These are phyloP conservation scores for Cyberlindnera lachancei DNA, from an alignment of 805 yeast species.

Conservation along the genomic window DNA sequence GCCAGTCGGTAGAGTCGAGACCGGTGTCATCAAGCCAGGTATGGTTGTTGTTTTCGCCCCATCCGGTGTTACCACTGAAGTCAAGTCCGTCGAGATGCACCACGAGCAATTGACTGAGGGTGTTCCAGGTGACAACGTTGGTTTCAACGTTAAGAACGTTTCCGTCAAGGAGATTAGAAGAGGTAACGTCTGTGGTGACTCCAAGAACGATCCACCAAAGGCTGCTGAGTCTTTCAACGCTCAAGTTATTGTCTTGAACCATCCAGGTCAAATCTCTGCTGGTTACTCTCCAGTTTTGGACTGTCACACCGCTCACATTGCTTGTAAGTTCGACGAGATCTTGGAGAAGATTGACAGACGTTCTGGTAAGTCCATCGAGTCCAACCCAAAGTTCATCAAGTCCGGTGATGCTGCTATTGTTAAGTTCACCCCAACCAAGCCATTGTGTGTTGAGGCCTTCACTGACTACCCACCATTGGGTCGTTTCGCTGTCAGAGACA, in stretches of 20 bases:
- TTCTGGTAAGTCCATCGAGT: slow-evolving; percentile 90
- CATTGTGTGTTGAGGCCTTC: slow-evolving; percentile 71
- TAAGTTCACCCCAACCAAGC: slow-evolving; percentile 62
- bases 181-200: slow-evolving; percentile 93
- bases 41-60: slow-evolving; percentile 88
- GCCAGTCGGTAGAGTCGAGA: slow-evolving; percentile 94
- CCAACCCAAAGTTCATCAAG: slow-evolving; percentile 73
- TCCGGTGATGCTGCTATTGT: slow-evolving; percentile 42
- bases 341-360: slow-evolving; percentile 88
- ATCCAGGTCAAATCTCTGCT: slow-evolving; percentile 89
- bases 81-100: slow-evolving; percentile 90
- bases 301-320: slow-evolving; percentile 92
- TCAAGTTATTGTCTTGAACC: slow-evolving; percentile 74
- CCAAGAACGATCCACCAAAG: slow-evolving; percentile 88
- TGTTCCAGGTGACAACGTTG: slow-evolving; percentile 85
- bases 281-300: slow-evolving; percentile 91
- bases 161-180: slow-evolving; percentile 89
- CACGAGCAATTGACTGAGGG: slow-evolving; percentile 83
- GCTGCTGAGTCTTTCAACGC: slow-evolving; percentile 79
- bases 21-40: slow-evolving; percentile 91
- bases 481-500: slow-evolving; percentile 99
- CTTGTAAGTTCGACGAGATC: slow-evolving; percentile 79
- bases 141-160: slow-evolving; percentile 91
- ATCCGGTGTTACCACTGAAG: slow-evolving; percentile 89
- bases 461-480: slow-evolving; percentile 96